phyloP scores from a whole-genome alignment of 2,329 filamentous ascomycete species.

The Hypoxylon sp. region DNA sequence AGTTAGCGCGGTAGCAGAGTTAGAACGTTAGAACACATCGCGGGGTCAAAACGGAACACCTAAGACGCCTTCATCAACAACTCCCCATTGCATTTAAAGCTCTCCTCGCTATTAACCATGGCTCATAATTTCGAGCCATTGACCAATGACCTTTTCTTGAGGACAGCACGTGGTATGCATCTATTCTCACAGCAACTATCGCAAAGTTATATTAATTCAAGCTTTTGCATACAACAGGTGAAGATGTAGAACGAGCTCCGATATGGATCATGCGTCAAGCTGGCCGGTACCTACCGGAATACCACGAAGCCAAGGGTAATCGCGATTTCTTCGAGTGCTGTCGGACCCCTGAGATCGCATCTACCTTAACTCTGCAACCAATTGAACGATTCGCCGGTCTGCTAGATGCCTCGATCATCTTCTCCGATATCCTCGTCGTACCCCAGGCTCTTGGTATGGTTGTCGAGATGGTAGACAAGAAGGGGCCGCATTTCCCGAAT shows the following conservation, averaged over 20 bases:
- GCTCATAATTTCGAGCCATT: slow-evolving; percentile 78
- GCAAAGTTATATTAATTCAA: slow-evolving; percentile 36
- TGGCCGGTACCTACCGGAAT: slow-evolving; percentile 96
- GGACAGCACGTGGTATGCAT: slow-evolving; percentile 82
- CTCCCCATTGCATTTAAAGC: background rate
- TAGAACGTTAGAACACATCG: too few species aligned
- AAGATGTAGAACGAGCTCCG: slow-evolving; percentile 90
- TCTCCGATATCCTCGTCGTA: slow-evolving; percentile 97
- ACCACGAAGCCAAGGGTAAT: slow-evolving; percentile 90
- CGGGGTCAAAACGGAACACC: slow-evolving; percentile 19
- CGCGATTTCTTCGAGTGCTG: slow-evolving; percentile 99
- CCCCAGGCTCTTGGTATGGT: slow-evolving; percentile 98
- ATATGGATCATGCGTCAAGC: slow-evolving; percentile 99
- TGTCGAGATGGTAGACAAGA: slow-evolving; percentile 98
- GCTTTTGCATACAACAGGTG: slow-evolving; percentile 62
- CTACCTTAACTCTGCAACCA: slow-evolving; percentile 91
- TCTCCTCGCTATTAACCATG: slow-evolving; percentile 63
- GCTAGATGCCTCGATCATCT: slow-evolving; percentile 97
- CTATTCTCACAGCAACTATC: slow-evolving; percentile 6
- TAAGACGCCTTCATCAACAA: background rate
- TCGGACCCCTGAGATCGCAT: slow-evolving; percentile 89
- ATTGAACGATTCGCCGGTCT: slow-evolving; percentile 90
- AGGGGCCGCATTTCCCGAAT: slow-evolving; percentile 91
- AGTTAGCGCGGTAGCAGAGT: background rate
- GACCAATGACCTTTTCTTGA: slow-evolving; percentile 90